A percentile compares a stretch with the other conserved stretches of the same genome.
These are phyloP conservation scores for Fusarium veterinarium DNA, from an alignment of 2,329 filamentous ascomycete species.

Conservation along the genomic window DNA sequence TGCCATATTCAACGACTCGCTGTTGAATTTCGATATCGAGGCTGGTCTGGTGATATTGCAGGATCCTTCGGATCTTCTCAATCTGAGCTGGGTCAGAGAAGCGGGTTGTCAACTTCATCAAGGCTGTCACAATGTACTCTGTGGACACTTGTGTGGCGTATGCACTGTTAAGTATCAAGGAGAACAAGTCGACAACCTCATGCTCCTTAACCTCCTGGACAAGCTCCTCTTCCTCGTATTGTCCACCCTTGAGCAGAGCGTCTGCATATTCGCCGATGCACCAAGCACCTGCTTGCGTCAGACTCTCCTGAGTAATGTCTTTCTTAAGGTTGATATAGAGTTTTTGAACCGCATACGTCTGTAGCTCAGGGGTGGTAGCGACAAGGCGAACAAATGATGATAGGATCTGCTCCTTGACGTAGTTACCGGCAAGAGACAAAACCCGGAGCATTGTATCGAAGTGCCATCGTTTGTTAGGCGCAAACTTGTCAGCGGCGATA, in stretches of 20 bases:
- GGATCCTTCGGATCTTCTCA: conserved; percentile 82
- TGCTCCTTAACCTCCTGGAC: conserved; percentile 84
- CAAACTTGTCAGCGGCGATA: conserved; percentile 93
- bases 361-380: conserved; percentile 91
- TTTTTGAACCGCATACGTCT: conserved; percentile 97
- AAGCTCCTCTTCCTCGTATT: conserved; percentile 94
- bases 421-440: conserved; percentile 92
- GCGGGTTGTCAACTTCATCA: conserved; percentile 94
- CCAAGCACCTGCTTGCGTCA: conserved; percentile 94
- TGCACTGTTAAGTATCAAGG: conserved; percentile 90
- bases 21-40: conserved; percentile 97
- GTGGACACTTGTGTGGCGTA: conserved; percentile 92
- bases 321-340: conserved; percentile 91
- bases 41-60: conserved; percentile 83
- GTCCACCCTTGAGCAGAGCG: conserved; percentile 85
- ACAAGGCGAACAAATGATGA: conserved; percentile 97
- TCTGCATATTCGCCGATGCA: conserved; percentile 98
- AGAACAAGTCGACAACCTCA: conserved; percentile 93
- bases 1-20: conserved; percentile 92
- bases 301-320: conserved; percentile 96
- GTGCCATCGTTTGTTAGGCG: conserved; percentile 98
- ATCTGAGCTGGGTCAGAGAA: conserved; percentile 86
- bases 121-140: conserved; percentile 94
- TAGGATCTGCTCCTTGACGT: conserved; percentile 96
- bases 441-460: conserved; percentile 97